Evolutionary conservation across 2,329 filamentous ascomycete genomes (phyloP).

Genomic region (Huntiella savannae): DNA sequence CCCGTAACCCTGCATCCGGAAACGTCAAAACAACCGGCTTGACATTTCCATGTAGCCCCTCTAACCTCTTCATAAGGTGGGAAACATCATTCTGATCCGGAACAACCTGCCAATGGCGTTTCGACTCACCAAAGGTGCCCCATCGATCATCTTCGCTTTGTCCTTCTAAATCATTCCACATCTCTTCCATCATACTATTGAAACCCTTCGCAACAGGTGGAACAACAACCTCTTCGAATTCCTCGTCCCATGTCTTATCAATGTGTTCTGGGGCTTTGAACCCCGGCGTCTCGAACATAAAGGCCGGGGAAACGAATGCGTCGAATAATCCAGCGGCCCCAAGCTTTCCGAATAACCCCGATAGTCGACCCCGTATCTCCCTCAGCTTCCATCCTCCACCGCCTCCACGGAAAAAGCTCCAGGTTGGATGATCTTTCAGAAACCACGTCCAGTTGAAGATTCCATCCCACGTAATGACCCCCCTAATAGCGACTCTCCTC

Average conservation of each 20-base stretch:
- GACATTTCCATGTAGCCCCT: neutral
- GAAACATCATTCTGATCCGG: slow-evolving; percentile 4
- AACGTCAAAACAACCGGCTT: slow-evolving; percentile 26
- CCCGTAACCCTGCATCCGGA: slow-evolving; percentile 27
- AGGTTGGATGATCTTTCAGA: slow-evolving; percentile 30
- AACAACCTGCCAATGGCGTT: slow-evolving; percentile 8
- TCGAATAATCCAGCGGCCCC: slow-evolving; percentile 30
- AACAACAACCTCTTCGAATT: slow-evolving; percentile 4
- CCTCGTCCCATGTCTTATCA: slow-evolving; percentile 13
- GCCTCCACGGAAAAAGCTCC: neutral
- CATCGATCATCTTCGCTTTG: neutral
- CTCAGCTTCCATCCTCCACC: neutral
- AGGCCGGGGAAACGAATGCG: slow-evolving; percentile 35
- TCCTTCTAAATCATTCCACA: neutral
- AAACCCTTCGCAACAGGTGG: neutral
- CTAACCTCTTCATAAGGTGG: slow-evolving; percentile 2
- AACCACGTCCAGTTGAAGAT: slow-evolving; percentile 48
- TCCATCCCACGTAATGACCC: slow-evolving; percentile 37
- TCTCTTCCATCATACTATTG: neutral
- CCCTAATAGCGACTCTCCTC: slow-evolving; percentile 28
- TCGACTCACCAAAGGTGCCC: slow-evolving; percentile 1
- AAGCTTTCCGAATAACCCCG: slow-evolving; percentile 29
- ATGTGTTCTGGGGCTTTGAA: slow-evolving; percentile 28
- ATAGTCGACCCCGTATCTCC: slow-evolving; percentile 14
- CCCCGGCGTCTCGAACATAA: slow-evolving; percentile 38